Evolutionary conservation across 2,329 filamentous ascomycete species (phyloP), one percentile per base, ranked within the genome.

Genomic region (Neofusicoccum sp.): DNA sequence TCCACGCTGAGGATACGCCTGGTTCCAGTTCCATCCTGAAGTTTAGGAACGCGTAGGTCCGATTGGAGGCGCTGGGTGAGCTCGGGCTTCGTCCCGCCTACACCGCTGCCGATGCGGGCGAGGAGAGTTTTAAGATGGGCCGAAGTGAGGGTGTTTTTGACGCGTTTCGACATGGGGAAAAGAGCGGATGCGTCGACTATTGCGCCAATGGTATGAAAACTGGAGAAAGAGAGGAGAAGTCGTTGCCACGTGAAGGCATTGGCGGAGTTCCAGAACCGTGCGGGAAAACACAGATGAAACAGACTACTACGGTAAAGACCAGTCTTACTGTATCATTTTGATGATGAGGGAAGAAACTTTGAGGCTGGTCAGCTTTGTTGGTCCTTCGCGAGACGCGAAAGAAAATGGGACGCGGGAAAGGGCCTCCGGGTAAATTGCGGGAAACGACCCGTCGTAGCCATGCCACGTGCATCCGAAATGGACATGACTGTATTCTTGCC

Each of bases 1-100:
- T 96, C 92, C 66, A 96, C 89, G 72, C 90, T 93, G 37, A 95
- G 75, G 29, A 95, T 81, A 47, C 87, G 82, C 68, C 79, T 22
- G 16, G 36, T 22, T 5, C 16, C 47, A 16, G 2, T 37, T 22
- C 28, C 61, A 58, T 56, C 12, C n/a, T 43, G 29, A 16, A 63
- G 45, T 37, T 50, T 58, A 29, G 52, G 44, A 22, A 50, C 36
- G 9, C 33, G 41, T 41, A 80, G 69, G 56, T 79, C 77, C 60
- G 76, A 70, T 34, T 77, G 69, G 16, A 91, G 77, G 0, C 84
- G 81, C n/a, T 77, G 68, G 9, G 80, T 70, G 3, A 91, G 79
- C 11, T 79, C 74, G 0, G 79, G 66, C 70, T 91, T 92, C 3
- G 82, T 85, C 4, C 89, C 89, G 0, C 84, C 80, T 1, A 78